Percentiles rank a stretch among this genome's conserved stretches.
phyloP scores from a whole-genome alignment of 768 basidiomycete species.

The Tricholoma sp. region DNA sequence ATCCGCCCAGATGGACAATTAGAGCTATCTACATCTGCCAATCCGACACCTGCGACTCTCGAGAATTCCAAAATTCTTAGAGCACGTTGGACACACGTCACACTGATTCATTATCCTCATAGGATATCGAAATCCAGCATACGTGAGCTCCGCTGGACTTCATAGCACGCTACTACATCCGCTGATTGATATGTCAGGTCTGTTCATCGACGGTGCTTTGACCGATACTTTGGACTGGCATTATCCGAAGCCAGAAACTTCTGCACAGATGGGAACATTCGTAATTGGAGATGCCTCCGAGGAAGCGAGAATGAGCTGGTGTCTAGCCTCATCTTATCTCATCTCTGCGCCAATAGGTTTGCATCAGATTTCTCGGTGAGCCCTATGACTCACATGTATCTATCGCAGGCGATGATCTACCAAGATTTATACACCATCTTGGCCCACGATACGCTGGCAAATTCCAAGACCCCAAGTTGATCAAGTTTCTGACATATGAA shows the following conservation, averaged over 20 bases:
- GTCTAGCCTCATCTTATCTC: slow-evolving; percentile 61
- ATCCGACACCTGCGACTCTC: slow-evolving; percentile 36
- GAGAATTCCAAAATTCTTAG: slow-evolving; percentile 43
- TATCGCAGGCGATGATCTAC: slow-evolving; percentile 60
- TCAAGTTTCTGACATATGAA: slow-evolving; percentile 80
- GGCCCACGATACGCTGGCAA: slow-evolving; percentile 74
- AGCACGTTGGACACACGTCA: slow-evolving; percentile 68
- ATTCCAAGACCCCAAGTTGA: slow-evolving; percentile 67
- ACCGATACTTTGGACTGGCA: slow-evolving; percentile 56
- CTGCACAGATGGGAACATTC: slow-evolving; percentile 36
- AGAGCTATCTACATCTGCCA: slow-evolving; percentile 38
- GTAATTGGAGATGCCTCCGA: slow-evolving; percentile 50
- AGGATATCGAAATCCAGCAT: slow-evolving; percentile 50
- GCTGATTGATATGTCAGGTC: slow-evolving; percentile 33
- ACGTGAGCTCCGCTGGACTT: slow-evolving; percentile 37
- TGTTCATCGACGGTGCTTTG: slow-evolving; percentile 72
- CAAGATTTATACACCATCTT: slow-evolving; percentile 73
- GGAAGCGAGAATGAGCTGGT: slow-evolving; percentile 54
- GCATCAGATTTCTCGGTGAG: not conserved
- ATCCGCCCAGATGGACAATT: slow-evolving; percentile 55
- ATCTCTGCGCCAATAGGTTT: slow-evolving; percentile 55
- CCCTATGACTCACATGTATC: not conserved
- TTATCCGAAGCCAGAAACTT: slow-evolving; percentile 52
- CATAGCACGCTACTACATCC: not conserved
- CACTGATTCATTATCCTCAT: slow-evolving; percentile 62